These are phyloP conservation scores for Cyberlindnera amylophila DNA, from an alignment of 805 yeast species.

Conservation along the genomic window DNA sequence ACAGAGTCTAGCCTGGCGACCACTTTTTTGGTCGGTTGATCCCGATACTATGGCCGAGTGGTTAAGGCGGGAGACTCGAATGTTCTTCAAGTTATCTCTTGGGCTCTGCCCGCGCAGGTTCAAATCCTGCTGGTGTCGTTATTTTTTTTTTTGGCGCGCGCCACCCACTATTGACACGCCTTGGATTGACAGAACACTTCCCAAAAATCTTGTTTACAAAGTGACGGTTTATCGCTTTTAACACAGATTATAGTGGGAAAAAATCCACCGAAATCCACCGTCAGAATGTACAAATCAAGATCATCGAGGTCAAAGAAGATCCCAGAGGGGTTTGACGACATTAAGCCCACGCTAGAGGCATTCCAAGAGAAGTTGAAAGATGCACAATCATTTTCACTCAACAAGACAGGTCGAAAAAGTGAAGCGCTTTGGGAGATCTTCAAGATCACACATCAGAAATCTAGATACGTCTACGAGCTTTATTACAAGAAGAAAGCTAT, in stretches of 20 bases:
- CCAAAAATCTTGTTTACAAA: too few species aligned
- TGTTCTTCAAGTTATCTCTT: slow-evolving; percentile 33
- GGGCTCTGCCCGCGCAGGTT: slow-evolving; percentile 49
- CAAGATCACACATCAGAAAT: slow-evolving; percentile 67
- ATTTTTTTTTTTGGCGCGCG: slow-evolving; percentile 21
- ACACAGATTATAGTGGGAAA: too few species aligned
- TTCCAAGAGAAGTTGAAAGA: slow-evolving; percentile 57
- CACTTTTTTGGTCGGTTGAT: too few species aligned
- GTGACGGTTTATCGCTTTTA: too few species aligned
- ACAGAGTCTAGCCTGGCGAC: too few species aligned
- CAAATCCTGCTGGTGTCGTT: slow-evolving; percentile 45
- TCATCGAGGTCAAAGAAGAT: slow-evolving; percentile 45
- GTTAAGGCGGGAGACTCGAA: slow-evolving; percentile 48
- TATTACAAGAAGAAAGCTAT: slow-evolving; percentile 69
- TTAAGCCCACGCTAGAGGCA: slow-evolving; percentile 61
- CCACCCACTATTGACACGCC: slow-evolving; percentile 5
- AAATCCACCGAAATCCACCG: too few species aligned
- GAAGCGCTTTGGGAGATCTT: slow-evolving; percentile 68
- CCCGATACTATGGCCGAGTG: slow-evolving; percentile 44
- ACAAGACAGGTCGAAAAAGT: slow-evolving; percentile 43
- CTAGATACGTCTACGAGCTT: slow-evolving; percentile 71
- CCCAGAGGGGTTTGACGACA: slow-evolving; percentile 71
- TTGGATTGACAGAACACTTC: slow-evolving; percentile 1
- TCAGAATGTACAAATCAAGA: slow-evolving; percentile 43
- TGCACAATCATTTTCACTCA: slow-evolving; percentile 37